Evolutionary conservation across 169 alveolate species (phyloP), one percentile per base, ranked within the genome.

Genomic region (Plasmodium knowlesi): DNA sequence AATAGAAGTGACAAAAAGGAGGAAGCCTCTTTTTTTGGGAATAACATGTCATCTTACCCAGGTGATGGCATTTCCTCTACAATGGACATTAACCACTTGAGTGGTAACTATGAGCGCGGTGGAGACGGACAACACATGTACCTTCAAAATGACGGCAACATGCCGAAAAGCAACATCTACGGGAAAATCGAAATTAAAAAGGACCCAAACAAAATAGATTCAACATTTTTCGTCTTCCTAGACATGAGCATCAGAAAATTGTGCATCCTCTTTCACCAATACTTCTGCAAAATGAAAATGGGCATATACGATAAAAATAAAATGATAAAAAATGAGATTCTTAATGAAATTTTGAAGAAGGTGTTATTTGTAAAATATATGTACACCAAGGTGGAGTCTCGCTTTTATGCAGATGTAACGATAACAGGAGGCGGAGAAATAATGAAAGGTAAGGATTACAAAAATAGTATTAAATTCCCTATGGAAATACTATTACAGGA

Each of bases 161-260:
- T 67, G 6, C 22, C 76, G 0, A 19, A 19, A 8, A 67, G 37
- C 37, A 22, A 28, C n/a, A 9, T 25, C 6, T 67, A n/a, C 39
- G 76, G 71, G 2, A 43, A 50, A 28, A 79, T 43, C 12, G 83
- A 78, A 32, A 37, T 22, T 22, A 89, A 89, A 8, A 12, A 25
- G 25, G 70, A 61, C 22, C 25, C 37, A 28, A 78, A 79, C 34
- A 78, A 50, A 67, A 89, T 89, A 25, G 94, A 89, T 53, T 16
- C 70, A 30, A 32, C 54, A 1, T 89, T 89, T 89, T 89, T 89
- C 82, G 90, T 67, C 22, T 89, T 89, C 53, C 82, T 89, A 46
- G 89, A 89, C 73, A 89, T 89, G 94, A 89, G 94, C 37, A 43
- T 89, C 46, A 89, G 94, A 79, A 89, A 89, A 41, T 34, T 89